Percentiles rank a stretch among this genome's conserved stretches.
Evolutionary conservation across 2,329 filamentous ascomycete genomes (phyloP).

Genomic region (Akanthomyces lecanii): DNA sequence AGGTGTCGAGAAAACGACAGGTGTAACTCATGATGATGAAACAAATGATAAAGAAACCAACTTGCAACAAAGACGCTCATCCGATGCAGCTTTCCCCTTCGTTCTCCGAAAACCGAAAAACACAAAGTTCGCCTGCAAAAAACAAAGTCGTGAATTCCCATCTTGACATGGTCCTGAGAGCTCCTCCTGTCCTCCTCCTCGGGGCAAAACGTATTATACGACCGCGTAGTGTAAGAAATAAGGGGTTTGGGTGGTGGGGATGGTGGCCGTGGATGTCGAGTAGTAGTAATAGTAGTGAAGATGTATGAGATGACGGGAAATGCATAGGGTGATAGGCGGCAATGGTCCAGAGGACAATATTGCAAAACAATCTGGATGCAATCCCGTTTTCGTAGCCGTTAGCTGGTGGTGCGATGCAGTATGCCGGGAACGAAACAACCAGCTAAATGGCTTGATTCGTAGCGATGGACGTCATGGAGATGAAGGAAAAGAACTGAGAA

Average conservation of each 20-base stretch:
- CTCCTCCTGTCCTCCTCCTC: neutral
- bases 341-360: neutral
- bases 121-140: neutral
- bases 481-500: neutral
- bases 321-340: neutral
- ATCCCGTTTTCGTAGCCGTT: slow-evolving; percentile 2
- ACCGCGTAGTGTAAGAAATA: slow-evolving; percentile 14
- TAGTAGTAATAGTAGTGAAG: slow-evolving; percentile 4
- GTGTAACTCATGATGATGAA: slow-evolving; percentile 11
- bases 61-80: slow-evolving; percentile 9
- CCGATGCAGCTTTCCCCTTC: slow-evolving; percentile 2
- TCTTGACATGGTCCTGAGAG: neutral
- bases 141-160: neutral
- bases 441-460: slow-evolving; percentile 1
- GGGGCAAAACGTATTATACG: slow-evolving; percentile 16
- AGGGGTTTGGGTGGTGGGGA: neutral
- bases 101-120: neutral
- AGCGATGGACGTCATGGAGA: neutral
- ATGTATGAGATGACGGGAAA: neutral
- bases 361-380: neutral
- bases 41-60: slow-evolving; percentile 1
- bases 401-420: neutral
- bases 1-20: slow-evolving; percentile 2
- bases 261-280: slow-evolving; percentile 1
- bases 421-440: neutral